A percentile compares a stretch with the other conserved stretches of the same genome.
phyloP scores from a whole-genome alignment of 2,329 filamentous ascomycete genomes.

The Aspergillus carbonarius region DNA sequence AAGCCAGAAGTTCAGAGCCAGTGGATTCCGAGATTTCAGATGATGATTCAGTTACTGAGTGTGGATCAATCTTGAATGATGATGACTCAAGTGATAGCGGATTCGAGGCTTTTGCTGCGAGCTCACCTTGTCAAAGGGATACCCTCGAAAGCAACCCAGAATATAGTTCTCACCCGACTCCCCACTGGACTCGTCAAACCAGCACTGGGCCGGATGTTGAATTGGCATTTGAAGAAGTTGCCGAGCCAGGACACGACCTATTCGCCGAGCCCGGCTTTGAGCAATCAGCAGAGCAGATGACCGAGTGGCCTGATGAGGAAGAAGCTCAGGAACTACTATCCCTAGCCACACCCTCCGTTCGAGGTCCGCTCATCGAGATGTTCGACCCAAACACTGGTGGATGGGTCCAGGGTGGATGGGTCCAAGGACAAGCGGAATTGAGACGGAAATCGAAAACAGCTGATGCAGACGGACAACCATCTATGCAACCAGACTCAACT shows the following conservation, averaged over 20 bases:
- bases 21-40: neutral
- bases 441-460: neutral
- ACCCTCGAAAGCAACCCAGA: neutral
- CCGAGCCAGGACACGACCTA: neutral
- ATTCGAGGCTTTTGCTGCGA: neutral
- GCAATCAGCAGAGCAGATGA: neutral
- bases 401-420: neutral
- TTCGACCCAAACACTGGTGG: neutral
- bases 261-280: neutral
- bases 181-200: neutral
- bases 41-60: neutral
- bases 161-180: neutral
- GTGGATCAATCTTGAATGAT: neutral
- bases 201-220: neutral
- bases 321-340: neutral
- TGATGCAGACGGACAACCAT: neutral
- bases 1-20: neutral
- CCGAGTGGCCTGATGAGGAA: neutral
- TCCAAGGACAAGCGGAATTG: neutral
- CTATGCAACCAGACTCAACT: neutral
- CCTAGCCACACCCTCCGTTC: neutral
- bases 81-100: neutral
- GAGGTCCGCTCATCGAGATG: neutral
- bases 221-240: neutral
- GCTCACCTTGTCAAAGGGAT: neutral